Evolutionary conservation across 495 filamentous ascomycete species (phyloP).

Genomic region (Thermothielavioides terrestris): DNA sequence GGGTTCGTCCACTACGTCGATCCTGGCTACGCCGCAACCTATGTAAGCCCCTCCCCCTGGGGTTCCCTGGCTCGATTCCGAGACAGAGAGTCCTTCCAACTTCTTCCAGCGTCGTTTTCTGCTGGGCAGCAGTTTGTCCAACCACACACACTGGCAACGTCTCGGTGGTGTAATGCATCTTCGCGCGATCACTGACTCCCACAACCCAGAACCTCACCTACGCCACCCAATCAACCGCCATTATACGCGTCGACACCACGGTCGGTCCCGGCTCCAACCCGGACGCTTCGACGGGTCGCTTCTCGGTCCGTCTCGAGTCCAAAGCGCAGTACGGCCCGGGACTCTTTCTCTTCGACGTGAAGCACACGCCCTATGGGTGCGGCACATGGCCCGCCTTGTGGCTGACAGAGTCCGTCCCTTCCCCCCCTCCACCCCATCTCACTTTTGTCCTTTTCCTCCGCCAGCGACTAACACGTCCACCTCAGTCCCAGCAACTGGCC

Average conservation of each 20-base stretch:
- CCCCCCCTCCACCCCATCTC: not conserved
- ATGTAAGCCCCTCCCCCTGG: conserved; percentile 15
- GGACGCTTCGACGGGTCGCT: conserved; percentile 39
- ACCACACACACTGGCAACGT: too few species aligned
- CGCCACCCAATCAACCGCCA: conserved; percentile 33
- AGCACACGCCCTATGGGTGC: conserved; percentile 50
- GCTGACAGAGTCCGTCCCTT: conserved; percentile 24
- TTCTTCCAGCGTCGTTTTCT: too few species aligned
- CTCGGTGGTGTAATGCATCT: too few species aligned
- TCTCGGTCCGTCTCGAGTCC: conserved; percentile 48
- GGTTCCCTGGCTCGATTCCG: too few species aligned
- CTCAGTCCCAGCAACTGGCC: conserved; percentile 51
- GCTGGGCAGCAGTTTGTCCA: too few species aligned
- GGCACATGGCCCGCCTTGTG: conserved; percentile 55
- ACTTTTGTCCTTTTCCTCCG: not conserved
- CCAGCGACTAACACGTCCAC: not conserved
- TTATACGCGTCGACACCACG: conserved; percentile 38
- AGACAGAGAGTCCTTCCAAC: too few species aligned
- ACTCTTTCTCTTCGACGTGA: conserved; percentile 52
- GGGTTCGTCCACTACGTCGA: conserved; percentile 40
- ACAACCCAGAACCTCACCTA: conserved; percentile 51
- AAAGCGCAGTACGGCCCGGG: conserved; percentile 45
- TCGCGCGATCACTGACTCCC: conserved; percentile 27
- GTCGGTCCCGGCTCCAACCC: conserved; percentile 24
- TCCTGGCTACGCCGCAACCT: conserved; percentile 10